Evolutionary conservation across 2,329 filamentous ascomycete genomes (phyloP), one percentile per base, ranked within the genome.

Genomic region (Pseudocercospora fuligena): DNA sequence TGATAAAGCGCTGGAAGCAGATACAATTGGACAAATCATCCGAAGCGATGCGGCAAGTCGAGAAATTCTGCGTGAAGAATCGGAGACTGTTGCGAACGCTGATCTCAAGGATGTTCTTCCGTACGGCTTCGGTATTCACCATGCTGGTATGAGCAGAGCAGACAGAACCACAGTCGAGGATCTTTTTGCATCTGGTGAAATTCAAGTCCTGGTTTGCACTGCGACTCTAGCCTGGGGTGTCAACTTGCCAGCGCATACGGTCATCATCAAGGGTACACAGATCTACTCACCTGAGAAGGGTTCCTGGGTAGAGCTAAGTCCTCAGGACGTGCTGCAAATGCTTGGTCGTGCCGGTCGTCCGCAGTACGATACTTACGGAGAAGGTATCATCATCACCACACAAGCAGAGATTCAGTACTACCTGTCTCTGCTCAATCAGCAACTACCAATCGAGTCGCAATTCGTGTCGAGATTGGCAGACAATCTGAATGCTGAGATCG

Each of bases 161-260:
- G 96, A 99, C 83, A 90, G 96, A 81, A 94, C 92, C 29, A 92
- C 94, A 59, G 95, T 99, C 12, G 94, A 98, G 77, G 94, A 97
- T 77, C 87, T 99, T 23, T 99, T 99, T 75, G 89, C 92, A 53
- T 91, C 94, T 77, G 94, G 94, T 68, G 89, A 92, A 33, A 92
- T 99, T 43, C 94, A 97, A 78, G 95, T 99, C 1, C 88, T 99
- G 60, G 94, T 98, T 40, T 98, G 93, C 80, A 99, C 95, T 46
- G 94, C 96, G 46, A 99, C 95, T n/a, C 85, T 99, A 61, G 95
- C 95, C 25, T 99, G 95, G 95, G 95, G 95, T 88, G 95, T 99
- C 77, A 99, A 99, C 80, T 82, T 99, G 76, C 95, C 95, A 4
- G 95, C 95, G 1, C 95, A 99, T 77, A 98, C 95, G 0, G 95